Base-by-base conservation (phyloP, 805 yeast species). In the Saturnispora serradocipensis region DNA sequence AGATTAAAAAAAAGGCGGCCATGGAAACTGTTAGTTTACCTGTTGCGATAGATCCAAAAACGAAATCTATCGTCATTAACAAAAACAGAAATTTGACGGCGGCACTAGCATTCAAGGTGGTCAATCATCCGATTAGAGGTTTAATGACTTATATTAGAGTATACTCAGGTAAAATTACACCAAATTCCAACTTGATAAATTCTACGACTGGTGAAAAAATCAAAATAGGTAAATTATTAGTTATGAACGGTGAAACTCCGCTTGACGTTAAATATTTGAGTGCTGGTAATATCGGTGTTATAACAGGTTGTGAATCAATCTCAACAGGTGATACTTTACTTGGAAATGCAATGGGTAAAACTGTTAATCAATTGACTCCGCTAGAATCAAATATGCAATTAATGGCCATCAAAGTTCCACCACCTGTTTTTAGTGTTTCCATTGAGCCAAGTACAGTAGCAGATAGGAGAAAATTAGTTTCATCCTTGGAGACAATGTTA, bases 251-350 rank as follows among this genome's bases (percentile, higher is more conserved):
- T 2, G 89, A 91, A 59, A 73, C 73, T 28, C 89, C 95, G 0
- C 80, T 84, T 53, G 89, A 86, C 43, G 88, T 89, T 3, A 67
- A 72, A 25, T 66, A 65, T 27, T 72, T 91, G 20, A 65, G 72
- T 6, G 74, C 86, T 0, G 99, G 99, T 3, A 88, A 87, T 56
- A 93, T 93, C 61, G 98, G 97, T 35, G 97, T 93, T 5, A 76
- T 87, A n/a, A 72, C 84, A 1, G 90, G 90, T 2, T 72, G 82
- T 3, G 83, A 82, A 49, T 82, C 82, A 42, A 75, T 91, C 25
- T 73, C 81, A 18, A 93, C 99, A 0, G 99, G 99, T 3, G 98
- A 93, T 63, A 91, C 98, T 0, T 67, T 93, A 3, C 76, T 90
- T 10, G 74, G 84, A 1, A 84, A 82, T 62, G 74, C 77, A 0